phyloP scores from a whole-genome alignment of 2,329 filamentous ascomycete species.

The Fusarium newnesense region DNA sequence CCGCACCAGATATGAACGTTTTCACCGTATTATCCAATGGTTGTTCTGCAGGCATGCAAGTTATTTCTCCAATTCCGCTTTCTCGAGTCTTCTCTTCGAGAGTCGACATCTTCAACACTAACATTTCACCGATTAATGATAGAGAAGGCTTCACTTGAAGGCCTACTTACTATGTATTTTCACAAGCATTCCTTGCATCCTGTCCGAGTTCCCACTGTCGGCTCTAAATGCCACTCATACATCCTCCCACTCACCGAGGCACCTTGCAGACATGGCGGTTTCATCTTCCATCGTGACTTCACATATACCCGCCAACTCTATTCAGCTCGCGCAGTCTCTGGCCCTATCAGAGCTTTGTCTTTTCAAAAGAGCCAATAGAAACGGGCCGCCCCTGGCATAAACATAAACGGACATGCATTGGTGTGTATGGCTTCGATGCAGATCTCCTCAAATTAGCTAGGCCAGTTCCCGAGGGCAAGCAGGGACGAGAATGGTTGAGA shows the following conservation, averaged over 20 bases:
- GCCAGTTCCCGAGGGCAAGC: neutral
- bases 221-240: neutral
- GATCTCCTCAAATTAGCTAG: conserved; percentile 16
- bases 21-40: neutral
- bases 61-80: neutral
- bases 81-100: neutral
- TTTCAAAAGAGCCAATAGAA: conserved; percentile 20
- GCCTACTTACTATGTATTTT: rapidly evolving
- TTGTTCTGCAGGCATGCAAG: neutral
- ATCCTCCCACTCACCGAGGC: neutral
- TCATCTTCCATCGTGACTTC: conserved; percentile 28
- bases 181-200: rapidly evolving
- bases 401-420: conserved; percentile 10
- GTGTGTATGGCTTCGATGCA: conserved; percentile 2
- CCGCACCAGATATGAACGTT: neutral
- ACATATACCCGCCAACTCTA: conserved; percentile 9
- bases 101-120: neutral
- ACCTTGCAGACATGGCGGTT: conserved; percentile 27
- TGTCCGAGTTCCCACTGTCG: neutral
- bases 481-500: neutral
- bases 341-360: conserved; percentile 7
- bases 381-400: conserved; percentile 19
- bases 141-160: neutral
- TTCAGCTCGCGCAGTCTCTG: conserved; percentile 36
- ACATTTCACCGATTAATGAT: rapidly evolving